Evolutionary conservation across 208 protist species (phyloP), one percentile per base, ranked within the genome.

Genomic region (Acanthamoeba triangularis): DNA sequence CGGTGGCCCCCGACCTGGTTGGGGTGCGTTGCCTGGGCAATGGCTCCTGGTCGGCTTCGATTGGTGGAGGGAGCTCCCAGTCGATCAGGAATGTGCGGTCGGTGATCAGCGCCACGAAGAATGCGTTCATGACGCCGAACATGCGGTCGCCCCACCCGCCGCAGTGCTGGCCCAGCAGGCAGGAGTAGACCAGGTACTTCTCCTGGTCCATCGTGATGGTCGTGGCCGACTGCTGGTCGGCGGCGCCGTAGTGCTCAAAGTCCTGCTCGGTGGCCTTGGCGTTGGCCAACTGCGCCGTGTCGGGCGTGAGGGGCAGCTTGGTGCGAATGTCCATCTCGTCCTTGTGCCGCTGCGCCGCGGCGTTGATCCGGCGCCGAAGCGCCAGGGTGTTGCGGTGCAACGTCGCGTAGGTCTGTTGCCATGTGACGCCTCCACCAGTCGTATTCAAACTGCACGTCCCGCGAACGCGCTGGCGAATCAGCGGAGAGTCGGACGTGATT

Each of bases 91-190:
- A 80, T 5, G 41, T 49, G 33, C 72, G 72, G 41, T 80, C 72
- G 41, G 72, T 80, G 37, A 80, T 41, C 5, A 80, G 72, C 8
- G 72, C 72, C 35, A 49, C 72, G 72, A 80, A 80, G 72, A 80
- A 80, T 5, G 72, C 72, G 72, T 80, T 80, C 72, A 80, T 41
- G 37, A 80, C 72, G 72, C 72, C 72, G 35, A 25, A 80, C 72
- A 80, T 80, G 37, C 72, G 72, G 37, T 80, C 72, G 41, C 72
- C 72, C 72, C 72, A 80, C 4, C 72, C 72, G 41, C 72, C 72
- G 35, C 72, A 80, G 20, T 52, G 33, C 72, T 80, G 72, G 20
- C 72, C 72, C 35, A 80, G 41, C 35, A 80, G 41, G 37, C 72
- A 80, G 6, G 72, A 80, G 23, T 80, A 80, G 35, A 80, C 72